A percentile compares a stretch with the other conserved stretches of the same genome.
These are phyloP conservation scores for Kluyveromyces aestuarii DNA, from an alignment of 805 yeast species.

Conservation along the genomic window DNA sequence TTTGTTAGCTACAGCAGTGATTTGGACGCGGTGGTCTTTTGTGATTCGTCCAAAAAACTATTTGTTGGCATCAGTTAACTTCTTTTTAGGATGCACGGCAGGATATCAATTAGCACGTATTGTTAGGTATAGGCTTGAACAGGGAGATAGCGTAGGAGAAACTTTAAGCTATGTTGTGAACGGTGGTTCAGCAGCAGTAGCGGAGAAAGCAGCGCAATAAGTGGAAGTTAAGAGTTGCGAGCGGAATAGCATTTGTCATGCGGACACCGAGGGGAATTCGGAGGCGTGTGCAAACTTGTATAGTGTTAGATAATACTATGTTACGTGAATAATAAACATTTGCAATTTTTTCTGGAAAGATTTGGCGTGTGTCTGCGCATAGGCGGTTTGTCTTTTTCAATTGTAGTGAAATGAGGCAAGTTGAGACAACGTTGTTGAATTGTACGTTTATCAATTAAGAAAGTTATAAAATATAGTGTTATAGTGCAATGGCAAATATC, in stretches of 20 bases:
- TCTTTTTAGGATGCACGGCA: slow-evolving; percentile 87
- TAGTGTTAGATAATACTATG: neutral
- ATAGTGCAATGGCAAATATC: neutral
- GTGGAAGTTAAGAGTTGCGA: neutral
- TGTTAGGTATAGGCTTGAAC: slow-evolving; percentile 48
- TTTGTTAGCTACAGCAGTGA: slow-evolving; percentile 79
- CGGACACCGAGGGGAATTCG: too few relatives aligned
- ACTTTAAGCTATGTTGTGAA: slow-evolving; percentile 49
- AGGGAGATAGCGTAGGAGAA: slow-evolving; percentile 56
- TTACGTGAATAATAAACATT: neutral
- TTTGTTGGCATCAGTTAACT: slow-evolving; percentile 85
- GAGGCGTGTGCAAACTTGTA: too few relatives aligned
- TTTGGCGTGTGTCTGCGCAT: too few relatives aligned
- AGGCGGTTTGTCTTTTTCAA: too few relatives aligned
- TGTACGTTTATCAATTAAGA: neutral
- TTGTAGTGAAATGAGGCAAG: too few relatives aligned
- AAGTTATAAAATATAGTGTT: neutral
- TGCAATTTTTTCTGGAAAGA: neutral
- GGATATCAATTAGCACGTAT: slow-evolving; percentile 74
- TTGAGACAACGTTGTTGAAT: too few relatives aligned
- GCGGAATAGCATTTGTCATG: too few relatives aligned
- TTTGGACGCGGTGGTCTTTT: slow-evolving; percentile 98
- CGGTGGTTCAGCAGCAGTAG: slow-evolving; percentile 26
- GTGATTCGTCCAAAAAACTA: slow-evolving; percentile 84
- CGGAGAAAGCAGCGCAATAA: too few relatives aligned